Conservation (phyloP, 306 rosid genomes). For the Rosa multiflora region DNA sequence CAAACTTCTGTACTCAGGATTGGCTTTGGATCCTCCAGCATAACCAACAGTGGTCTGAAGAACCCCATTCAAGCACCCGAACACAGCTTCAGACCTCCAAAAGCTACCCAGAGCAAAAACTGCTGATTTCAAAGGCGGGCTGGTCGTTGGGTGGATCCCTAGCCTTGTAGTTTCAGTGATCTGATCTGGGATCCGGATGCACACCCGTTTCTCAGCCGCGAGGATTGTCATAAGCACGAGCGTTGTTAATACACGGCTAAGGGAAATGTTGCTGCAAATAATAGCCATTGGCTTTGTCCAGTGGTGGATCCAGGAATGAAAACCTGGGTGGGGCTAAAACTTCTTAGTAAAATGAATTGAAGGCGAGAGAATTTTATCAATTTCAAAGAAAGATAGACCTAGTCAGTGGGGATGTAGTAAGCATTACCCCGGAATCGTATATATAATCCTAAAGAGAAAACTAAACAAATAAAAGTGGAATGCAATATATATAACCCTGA, state of each 20-base stretch:
- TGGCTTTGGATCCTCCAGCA: constrained; percentile 78
- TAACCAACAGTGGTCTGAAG: constrained; percentile 77
- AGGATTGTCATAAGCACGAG: constrained; percentile 27
- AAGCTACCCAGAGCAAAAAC: constrained; percentile 90
- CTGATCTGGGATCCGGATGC: constrained; percentile 70
- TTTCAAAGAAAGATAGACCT: not conserved
- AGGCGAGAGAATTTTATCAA: not conserved
- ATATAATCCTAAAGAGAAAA: too few relatives aligned
- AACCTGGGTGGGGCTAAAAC: not conserved
- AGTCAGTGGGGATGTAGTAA: not conserved
- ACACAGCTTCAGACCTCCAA: constrained; percentile 95
- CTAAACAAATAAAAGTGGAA: not conserved
- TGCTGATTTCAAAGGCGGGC: constrained; percentile 40
- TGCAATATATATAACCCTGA: not conserved
- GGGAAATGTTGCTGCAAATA: constrained; percentile 21
- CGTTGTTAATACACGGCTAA: constrained; percentile 12
- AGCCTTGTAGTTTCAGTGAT: constrained; percentile 32
- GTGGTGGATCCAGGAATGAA: not conserved
- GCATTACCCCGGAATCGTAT: too few relatives aligned
- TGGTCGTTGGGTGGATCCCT: constrained; percentile 35
- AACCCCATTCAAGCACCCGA: constrained; percentile 88
- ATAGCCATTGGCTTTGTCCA: constrained; percentile 40
- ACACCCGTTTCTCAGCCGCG: constrained; percentile 21
- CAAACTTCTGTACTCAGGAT: constrained; percentile 82
- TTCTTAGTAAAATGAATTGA: not conserved